These are phyloP conservation scores for Gloeophyllum trabeum DNA, from an alignment of 768 basidiomycete genomes.

Conservation along the genomic window DNA sequence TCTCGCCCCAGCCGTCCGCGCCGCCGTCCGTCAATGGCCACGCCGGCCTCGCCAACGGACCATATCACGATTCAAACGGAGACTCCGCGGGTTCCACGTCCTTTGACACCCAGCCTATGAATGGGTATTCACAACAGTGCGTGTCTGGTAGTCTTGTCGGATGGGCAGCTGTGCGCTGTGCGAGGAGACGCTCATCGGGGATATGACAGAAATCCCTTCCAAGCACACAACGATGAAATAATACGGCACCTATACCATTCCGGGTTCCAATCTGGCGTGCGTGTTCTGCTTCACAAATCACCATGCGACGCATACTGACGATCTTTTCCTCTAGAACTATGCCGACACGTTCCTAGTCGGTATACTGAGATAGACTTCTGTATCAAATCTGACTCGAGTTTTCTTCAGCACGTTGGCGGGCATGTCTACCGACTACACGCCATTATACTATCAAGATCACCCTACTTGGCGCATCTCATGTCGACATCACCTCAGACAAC, in stretches of 20 bases:
- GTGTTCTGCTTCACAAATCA: slow-evolving; percentile 17
- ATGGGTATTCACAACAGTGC: slow-evolving; percentile 55
- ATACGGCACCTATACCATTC: slow-evolving; percentile 70
- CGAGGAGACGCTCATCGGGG: too few relatives aligned
- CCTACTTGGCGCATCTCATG: slow-evolving; percentile 83
- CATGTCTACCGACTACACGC: slow-evolving; percentile 70
- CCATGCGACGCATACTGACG: slow-evolving; percentile 1
- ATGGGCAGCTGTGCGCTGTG: too few relatives aligned
- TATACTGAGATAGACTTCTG: slow-evolving; percentile 9
- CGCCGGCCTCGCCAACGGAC: slow-evolving; percentile 35
- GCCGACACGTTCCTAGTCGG: slow-evolving; percentile 71
- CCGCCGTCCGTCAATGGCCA: slow-evolving; percentile 42
- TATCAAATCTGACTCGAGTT: slow-evolving; percentile 5
- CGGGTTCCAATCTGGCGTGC: slow-evolving; percentile 74
- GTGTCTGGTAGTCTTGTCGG: slow-evolving; percentile 16
- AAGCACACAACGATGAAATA: slow-evolving; percentile 65
- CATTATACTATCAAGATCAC: slow-evolving; percentile 80
- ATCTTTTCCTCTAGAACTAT: slow-evolving; percentile 46
- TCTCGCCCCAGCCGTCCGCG: slow-evolving; percentile 17
- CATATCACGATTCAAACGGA: neutral
- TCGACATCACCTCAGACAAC: slow-evolving; percentile 61
- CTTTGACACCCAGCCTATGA: slow-evolving; percentile 12
- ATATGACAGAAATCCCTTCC: slow-evolving; percentile 29
- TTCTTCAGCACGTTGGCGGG: slow-evolving; percentile 57
- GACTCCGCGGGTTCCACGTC: slow-evolving; percentile 25